Percentiles rank a stretch among this genome's conserved stretches.
These are phyloP conservation scores for Cetradonia linearis DNA, from an alignment of 495 filamentous ascomycete genomes.

Conservation along the genomic window DNA sequence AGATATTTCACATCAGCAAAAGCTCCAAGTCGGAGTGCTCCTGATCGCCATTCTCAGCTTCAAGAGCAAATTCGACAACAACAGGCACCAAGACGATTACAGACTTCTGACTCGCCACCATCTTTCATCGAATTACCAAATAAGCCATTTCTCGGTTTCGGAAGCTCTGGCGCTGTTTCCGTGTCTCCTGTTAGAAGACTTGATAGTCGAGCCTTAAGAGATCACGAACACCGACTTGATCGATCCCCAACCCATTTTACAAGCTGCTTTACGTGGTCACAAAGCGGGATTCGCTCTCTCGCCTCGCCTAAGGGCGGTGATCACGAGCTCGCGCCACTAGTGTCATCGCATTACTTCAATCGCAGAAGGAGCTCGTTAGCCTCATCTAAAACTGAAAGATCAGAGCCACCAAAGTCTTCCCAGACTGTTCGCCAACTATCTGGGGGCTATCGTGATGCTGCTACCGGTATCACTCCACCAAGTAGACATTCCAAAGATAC, in stretches of 20 bases:
- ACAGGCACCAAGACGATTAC: conserved; percentile 1
- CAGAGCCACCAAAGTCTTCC: background rate
- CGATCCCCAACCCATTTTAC: conserved; percentile 17
- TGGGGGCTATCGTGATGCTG: conserved; percentile 2
- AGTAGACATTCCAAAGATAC: background rate
- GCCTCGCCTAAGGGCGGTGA: background rate
- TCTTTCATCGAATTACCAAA: conserved; percentile 18
- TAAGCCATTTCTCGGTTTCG: conserved; percentile 24
- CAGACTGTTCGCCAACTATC: background rate
- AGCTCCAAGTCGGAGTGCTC: background rate
- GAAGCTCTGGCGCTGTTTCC: conserved; percentile 21
- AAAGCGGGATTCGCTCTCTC: conserved; percentile 5
- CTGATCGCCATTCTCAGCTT: background rate
- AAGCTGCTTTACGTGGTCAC: conserved; percentile 23
- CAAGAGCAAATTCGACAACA: background rate
- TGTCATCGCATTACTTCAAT: background rate
- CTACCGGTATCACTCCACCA: conserved; percentile 3
- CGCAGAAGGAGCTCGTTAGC: background rate
- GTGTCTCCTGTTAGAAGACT: conserved; percentile 9
- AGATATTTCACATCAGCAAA: conserved; percentile 22
- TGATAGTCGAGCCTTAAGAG: background rate
- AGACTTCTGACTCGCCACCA: conserved; percentile 5
- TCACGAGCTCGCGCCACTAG: background rate
- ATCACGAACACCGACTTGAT: background rate
- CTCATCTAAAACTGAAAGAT: background rate